Evolutionary conservation across 1,139 yeast genomes (phyloP), one percentile per base, ranked within the genome.

Genomic region (Wickerhamomyces sp.): DNA sequence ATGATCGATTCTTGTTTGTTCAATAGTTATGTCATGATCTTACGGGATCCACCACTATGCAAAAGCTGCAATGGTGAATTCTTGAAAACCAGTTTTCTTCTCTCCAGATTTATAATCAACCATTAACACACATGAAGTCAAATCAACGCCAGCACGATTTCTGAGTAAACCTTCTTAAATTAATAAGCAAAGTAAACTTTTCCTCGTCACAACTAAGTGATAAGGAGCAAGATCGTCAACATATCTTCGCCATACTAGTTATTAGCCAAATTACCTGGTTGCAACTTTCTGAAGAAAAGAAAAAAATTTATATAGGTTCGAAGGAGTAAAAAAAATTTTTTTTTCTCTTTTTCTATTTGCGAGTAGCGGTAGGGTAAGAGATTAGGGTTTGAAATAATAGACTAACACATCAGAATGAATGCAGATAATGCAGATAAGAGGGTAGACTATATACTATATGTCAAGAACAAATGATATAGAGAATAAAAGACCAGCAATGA

Each of bases 41-140:
- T 68, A 74, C 79, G 79, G 79, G 79, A 74, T 58, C 64, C 72
- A 50, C 57, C 47, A 55, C 53, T 57, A 70, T 70, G 52, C 57
- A 57, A 36, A 47, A 30, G 52, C 54, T 53, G 45, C 40, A 25
- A 31, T 43, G 55, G 55, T 60, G 62, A 61, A 68, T 71, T 58
- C 78, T 72, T 61, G 52, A 56, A 65, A 68, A 63, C 64, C 75
- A 68, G 67, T 33, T 45, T 64, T 56, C 34, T 40, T 72, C 77
- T 71, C 62, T 59, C 78, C 77, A 57, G 30, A 30, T 7, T 21
- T 25, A 23, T 22, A 26, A 37, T 42, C 34, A 36, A 42, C 32
- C 26, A 28, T 18, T 23, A 19, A 26, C 31, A 11, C 38, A 35
- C 40, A 38, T 33, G 27, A n/a, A 28, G 20, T 12, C 16, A 27